Conservation (phyloP, 73 alveolate genomes). For the Paramecium pentaurelia region DNA sequence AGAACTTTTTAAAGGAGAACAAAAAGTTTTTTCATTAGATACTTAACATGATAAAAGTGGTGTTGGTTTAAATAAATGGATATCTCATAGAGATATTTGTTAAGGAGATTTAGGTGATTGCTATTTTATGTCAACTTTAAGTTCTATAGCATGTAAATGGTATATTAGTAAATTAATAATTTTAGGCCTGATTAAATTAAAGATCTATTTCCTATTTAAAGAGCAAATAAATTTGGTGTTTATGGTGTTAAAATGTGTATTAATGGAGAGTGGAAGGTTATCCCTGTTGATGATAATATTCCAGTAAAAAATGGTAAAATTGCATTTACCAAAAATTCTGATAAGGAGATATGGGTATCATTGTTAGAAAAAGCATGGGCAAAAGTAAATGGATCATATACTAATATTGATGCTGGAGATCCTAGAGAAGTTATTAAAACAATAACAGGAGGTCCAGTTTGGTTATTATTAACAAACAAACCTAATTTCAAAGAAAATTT, state of each 20-base stretch:
- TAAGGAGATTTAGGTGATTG: slow-evolving; percentile 96
- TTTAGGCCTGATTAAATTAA: slow-evolving; percentile 71
- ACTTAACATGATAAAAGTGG: background rate
- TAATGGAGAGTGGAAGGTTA: slow-evolving; percentile 78
- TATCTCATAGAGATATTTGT: slow-evolving; percentile 82
- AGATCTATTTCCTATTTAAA: slow-evolving; percentile 67
- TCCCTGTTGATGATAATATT: slow-evolving; percentile 88
- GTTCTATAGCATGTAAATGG: slow-evolving; percentile 80
- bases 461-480: slow-evolving; percentile 69
- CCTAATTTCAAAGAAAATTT: slow-evolving; percentile 78
- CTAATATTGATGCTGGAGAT: slow-evolving; percentile 87
- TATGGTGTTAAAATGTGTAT: slow-evolving; percentile 86
- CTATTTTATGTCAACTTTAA: slow-evolving; percentile 87
- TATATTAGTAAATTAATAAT: slow-evolving; percentile 56
- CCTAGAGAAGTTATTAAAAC: slow-evolving; percentile 84
- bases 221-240: slow-evolving; percentile 75
- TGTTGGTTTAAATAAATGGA: slow-evolving; percentile 50
- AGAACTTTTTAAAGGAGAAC: background rate
- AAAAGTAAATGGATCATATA: slow-evolving; percentile 92
- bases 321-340: slow-evolving; percentile 86
- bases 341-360: slow-evolving; percentile 95
- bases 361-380: slow-evolving; percentile 99
- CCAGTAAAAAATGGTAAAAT: slow-evolving; percentile 80
- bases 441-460: slow-evolving; percentile 91
- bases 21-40: background rate